Evolutionary conservation across 495 filamentous ascomycete species (phyloP), one percentile per base, ranked within the genome.

Genomic region (Hypoxylon perforatum): DNA sequence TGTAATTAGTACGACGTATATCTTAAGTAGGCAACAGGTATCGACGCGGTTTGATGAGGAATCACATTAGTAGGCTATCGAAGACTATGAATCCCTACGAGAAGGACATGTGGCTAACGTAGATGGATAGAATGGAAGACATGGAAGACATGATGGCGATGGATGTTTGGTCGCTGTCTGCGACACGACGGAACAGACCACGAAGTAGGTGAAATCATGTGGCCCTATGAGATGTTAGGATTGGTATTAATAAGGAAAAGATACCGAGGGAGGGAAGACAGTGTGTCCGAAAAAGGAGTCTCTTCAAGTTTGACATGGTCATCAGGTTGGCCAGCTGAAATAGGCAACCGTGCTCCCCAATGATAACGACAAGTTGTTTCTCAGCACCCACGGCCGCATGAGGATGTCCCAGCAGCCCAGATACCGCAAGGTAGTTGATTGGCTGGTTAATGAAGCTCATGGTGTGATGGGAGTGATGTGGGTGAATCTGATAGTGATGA

Each of bases 121-220:
- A 51, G 52, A 64, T 53, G 46, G 45, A 51, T 17, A 51, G 47
- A 38, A 53, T 18, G 47, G 62, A 30, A 59, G 56, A 61, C 50
- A 53, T 18, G 47, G 62, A 30, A 59, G 56, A 61, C 50, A 30
- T 51, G 50, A 63, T 28, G 48, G 41, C 48, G 48, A 49, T 57
- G 54, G 46, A 50, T 41, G 23, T 49, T 44, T 63, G 64, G 47
- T 55, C 25, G 65, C 57, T 50, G 52, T 57, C 35, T 63, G 63
- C 60, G 64, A 66, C 48, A 30, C 18, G 18, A 70, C 41, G 30
- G 52, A 47, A 47, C 42, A 51, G 25, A 54, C 51, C 57, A 66
- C 63, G 62, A 70, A 58, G 52, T 54, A 66, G 19, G 58, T 53
- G 48, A 58, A 58, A 28, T 19, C 30, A 49, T 67, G 63, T 70